phyloP scores from a whole-genome alignment of 192 early-diverging fungal species.

The Coemansia pectinata region DNA sequence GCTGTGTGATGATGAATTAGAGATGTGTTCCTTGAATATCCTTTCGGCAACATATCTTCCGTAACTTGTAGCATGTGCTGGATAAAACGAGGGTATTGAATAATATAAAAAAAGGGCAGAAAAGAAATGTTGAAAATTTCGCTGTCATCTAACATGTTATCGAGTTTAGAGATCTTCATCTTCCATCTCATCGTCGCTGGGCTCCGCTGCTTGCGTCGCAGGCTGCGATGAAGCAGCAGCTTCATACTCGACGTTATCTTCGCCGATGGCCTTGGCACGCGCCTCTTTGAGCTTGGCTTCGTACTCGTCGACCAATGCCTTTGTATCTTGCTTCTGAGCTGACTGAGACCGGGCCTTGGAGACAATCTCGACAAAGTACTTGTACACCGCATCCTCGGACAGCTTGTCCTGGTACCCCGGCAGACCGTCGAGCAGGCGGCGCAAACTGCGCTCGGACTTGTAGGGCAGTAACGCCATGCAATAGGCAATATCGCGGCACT shows the following conservation, averaged over 20 bases:
- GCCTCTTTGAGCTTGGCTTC: slow-evolving; percentile 75
- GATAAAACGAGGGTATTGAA: too few relatives aligned
- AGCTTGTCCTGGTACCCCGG: slow-evolving; percentile 92
- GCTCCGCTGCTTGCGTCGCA: slow-evolving; percentile 10
- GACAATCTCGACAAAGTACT: slow-evolving; percentile 85
- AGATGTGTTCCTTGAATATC: background rate
- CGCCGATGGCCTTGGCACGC: slow-evolving; percentile 67
- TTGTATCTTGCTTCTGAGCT: slow-evolving; percentile 74
- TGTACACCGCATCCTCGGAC: slow-evolving; percentile 79
- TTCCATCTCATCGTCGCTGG: slow-evolving; percentile 15
- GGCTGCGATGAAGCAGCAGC: background rate
- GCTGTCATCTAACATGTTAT: background rate
- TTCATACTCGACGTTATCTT: slow-evolving; percentile 55
- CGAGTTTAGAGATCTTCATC: slow-evolving; percentile 11
- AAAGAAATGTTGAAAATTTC: background rate
- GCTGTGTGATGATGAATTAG: background rate
- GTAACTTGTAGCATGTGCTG: background rate
- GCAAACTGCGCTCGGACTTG: slow-evolving; percentile 83
- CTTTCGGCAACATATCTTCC: background rate
- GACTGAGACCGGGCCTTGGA: slow-evolving; percentile 63
- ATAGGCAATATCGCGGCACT: slow-evolving; percentile 93
- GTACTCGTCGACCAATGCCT: slow-evolving; percentile 82
- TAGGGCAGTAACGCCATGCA: slow-evolving; percentile 89
- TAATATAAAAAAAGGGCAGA: background rate
- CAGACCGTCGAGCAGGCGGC: slow-evolving; percentile 80